Conservation (phyloP, 2,329 filamentous ascomycete genomes). For the Phoma herbarum region DNA sequence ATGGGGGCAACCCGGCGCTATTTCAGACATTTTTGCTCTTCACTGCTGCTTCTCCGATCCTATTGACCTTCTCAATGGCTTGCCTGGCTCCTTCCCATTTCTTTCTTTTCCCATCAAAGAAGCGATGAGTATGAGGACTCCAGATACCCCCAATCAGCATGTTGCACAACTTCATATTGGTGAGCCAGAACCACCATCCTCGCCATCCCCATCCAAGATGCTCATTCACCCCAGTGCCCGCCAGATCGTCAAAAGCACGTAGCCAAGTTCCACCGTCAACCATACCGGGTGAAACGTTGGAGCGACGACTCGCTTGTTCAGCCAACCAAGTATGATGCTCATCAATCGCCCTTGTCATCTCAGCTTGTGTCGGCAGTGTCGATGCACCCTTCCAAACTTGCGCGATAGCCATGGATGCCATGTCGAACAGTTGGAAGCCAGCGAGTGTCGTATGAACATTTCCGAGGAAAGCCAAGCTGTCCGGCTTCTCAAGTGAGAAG, state of each 20-base stretch:
- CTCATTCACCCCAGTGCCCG: conserved; percentile 54
- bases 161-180: conserved; percentile 51
- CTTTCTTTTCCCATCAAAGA: conserved; percentile 54
- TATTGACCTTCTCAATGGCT: conserved; percentile 45
- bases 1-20: neutral
- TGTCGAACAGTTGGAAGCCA: conserved; percentile 46
- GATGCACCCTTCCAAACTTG: conserved; percentile 56
- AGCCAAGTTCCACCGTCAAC: conserved; percentile 45
- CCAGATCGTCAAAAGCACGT: conserved; percentile 54
- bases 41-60: neutral
- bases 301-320: conserved; percentile 48
- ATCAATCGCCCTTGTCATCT: conserved; percentile 42
- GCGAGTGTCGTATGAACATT: conserved; percentile 52
- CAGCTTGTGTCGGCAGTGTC: conserved; percentile 46
- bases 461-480: conserved; percentile 56
- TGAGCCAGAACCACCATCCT: conserved; percentile 56
- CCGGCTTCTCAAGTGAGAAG: conserved; percentile 55
- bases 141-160: conserved; percentile 53
- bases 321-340: conserved; percentile 37
- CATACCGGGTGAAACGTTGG: conserved; percentile 35
- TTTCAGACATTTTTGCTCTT: neutral
- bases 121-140: conserved; percentile 54
- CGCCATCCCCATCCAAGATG: conserved; percentile 54
- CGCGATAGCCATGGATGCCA: conserved; percentile 57
- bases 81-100: conserved; percentile 54